Conservation (phyloP, 2,329 filamentous ascomycete species). For the Trichothecium roseum region DNA sequence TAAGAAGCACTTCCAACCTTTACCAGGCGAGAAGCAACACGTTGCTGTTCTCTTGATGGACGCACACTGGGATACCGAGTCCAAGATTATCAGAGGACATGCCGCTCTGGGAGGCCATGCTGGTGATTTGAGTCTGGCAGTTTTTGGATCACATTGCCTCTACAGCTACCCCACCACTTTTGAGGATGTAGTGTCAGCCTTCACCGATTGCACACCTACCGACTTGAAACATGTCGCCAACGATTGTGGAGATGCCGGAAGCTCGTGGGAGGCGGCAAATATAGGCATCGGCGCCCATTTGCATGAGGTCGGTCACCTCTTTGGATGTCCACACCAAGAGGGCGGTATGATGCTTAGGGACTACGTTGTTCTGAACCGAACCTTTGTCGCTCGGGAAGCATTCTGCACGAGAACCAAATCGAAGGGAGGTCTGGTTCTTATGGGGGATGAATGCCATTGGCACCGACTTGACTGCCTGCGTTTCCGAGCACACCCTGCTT, state of each 20-base stretch:
- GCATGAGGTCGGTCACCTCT: slow-evolving; percentile 81
- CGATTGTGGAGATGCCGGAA: slow-evolving; percentile 77
- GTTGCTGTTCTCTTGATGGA: slow-evolving; percentile 83
- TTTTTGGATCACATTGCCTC: slow-evolving; percentile 86
- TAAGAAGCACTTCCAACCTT: slow-evolving; percentile 62
- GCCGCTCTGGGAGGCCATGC: slow-evolving; percentile 69
- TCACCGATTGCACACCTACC: slow-evolving; percentile 82
- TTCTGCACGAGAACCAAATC: slow-evolving; percentile 81
- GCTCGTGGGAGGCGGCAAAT: slow-evolving; percentile 91
- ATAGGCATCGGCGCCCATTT: slow-evolving; percentile 89
- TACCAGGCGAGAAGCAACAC: slow-evolving; percentile 73
- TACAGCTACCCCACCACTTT: slow-evolving; percentile 84
- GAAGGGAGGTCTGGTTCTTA: slow-evolving; percentile 64
- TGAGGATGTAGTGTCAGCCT: slow-evolving; percentile 82
- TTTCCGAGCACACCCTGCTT: slow-evolving; percentile 84
- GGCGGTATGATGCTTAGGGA: slow-evolving; percentile 87
- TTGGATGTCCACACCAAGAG: slow-evolving; percentile 84
- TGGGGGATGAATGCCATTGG: slow-evolving; percentile 81
- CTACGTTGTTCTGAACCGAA: slow-evolving; percentile 74
- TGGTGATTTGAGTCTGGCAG: slow-evolving; percentile 68
- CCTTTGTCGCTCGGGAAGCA: slow-evolving; percentile 71
- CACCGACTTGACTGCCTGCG: slow-evolving; percentile 81
- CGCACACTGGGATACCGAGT: slow-evolving; percentile 69
- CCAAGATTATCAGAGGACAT: slow-evolving; percentile 66
- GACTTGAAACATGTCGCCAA: slow-evolving; percentile 74